phyloP scores from a whole-genome alignment of 108 stramenopile genomes.

The Fragilaria crotonensis region DNA sequence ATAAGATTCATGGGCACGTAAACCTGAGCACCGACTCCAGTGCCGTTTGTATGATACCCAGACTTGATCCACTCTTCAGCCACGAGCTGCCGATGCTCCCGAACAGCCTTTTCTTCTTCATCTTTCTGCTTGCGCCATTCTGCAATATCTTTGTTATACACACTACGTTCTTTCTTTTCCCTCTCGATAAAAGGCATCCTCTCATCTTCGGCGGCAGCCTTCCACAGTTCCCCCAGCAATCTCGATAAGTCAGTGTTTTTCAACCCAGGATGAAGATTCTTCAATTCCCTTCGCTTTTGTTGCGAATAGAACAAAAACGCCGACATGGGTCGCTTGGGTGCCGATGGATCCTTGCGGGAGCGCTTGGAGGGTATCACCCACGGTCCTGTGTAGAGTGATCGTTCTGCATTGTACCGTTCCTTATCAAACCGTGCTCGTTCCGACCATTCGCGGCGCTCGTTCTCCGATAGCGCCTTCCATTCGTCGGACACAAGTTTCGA shows the following conservation, averaged over 20 bases:
- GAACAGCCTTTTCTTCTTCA: constrained; percentile 2
- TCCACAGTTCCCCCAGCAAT: constrained; percentile 35
- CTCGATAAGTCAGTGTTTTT: constrained; percentile 46
- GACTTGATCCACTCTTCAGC: background rate
- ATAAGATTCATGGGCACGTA: no score
- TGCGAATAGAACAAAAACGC: constrained; percentile 46
- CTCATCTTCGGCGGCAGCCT: constrained; percentile 27
- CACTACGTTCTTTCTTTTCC: constrained; percentile 17
- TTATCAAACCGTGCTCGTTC: constrained; percentile 28
- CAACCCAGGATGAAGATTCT: constrained; percentile 31
- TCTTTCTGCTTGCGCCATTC: constrained; percentile 18
- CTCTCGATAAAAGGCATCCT: constrained; percentile 29
- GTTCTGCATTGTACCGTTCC: constrained; percentile 31
- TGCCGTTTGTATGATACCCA: no score
- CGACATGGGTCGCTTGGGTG: constrained; percentile 45
- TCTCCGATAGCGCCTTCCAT: constrained; percentile 28
- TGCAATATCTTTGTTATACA: constrained; percentile 23
- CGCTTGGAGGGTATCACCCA: constrained; percentile 26
- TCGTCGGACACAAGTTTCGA: constrained; percentile 19
- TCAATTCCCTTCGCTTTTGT: constrained; percentile 22
- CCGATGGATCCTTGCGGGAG: constrained; percentile 29
- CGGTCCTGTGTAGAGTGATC: constrained; percentile 21
- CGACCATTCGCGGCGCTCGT: constrained; percentile 40
- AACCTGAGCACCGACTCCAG: no score
- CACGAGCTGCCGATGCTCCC: background rate